Evolutionary conservation across 2,329 filamentous ascomycete genomes (phyloP).

Genomic region (Xylaria sp.): DNA sequence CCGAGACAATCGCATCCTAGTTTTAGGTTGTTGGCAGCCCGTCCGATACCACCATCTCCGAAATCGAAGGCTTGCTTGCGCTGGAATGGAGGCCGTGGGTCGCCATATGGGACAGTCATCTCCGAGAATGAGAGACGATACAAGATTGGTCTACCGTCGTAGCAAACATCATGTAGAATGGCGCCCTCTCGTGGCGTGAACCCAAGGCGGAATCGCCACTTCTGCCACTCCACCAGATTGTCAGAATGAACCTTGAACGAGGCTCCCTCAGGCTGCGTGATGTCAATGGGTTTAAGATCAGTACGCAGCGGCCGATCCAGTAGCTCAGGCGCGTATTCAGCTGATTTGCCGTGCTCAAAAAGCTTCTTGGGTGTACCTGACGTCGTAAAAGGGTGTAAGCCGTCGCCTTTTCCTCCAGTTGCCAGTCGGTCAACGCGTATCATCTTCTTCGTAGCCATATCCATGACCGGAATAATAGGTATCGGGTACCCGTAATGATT

Average conservation of each 20-base stretch:
- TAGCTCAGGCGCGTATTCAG: constrained; percentile 63
- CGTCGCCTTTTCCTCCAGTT: constrained; percentile 58
- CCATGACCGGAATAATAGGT: constrained; percentile 68
- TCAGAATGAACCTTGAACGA: constrained; percentile 48
- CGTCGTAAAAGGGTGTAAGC: constrained; percentile 49
- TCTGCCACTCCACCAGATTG: constrained; percentile 49
- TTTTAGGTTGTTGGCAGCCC: constrained; percentile 71
- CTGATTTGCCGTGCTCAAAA: constrained; percentile 54
- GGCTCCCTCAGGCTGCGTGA: constrained; percentile 66
- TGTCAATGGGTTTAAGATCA: constrained; percentile 75
- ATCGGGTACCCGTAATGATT: constrained; percentile 72
- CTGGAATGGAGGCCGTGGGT: constrained; percentile 69
- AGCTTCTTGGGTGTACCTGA: constrained; percentile 54
- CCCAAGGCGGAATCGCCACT: constrained; percentile 69
- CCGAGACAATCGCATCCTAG: constrained; percentile 77
- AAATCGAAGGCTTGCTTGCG: constrained; percentile 77
- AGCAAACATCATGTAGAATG: constrained; percentile 69
- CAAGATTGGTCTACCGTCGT: constrained; percentile 67
- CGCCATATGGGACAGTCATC: constrained; percentile 71
- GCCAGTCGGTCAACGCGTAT: constrained; percentile 68
- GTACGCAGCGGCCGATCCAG: constrained; percentile 58
- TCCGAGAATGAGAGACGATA: constrained; percentile 69
- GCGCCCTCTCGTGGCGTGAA: constrained; percentile 71
- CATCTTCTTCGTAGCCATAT: constrained; percentile 63
- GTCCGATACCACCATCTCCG: constrained; percentile 72